phyloP scores from a whole-genome alignment of 1,284 basidiomycete species.

The Puccinia hordei region DNA sequence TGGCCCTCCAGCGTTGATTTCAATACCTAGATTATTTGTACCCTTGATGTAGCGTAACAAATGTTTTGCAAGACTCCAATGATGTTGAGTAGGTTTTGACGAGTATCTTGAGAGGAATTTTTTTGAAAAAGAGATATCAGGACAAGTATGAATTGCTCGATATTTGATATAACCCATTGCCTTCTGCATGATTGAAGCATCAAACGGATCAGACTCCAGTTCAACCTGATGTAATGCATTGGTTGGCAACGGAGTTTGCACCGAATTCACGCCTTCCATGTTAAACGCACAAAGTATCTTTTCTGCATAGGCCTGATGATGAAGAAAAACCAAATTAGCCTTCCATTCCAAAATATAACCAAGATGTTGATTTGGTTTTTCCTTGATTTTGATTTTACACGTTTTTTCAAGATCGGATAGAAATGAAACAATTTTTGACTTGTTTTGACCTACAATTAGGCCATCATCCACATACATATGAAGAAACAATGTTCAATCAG shows the following conservation, averaged over 20 bases:
- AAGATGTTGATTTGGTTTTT: slow-evolving; percentile 8
- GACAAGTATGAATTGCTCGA: slow-evolving; percentile 25
- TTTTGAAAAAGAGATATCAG: slow-evolving; percentile 4
- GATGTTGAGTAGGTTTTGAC: neutral
- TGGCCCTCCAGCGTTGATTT: too few species aligned
- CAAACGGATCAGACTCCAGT: neutral
- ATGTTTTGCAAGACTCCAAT: slow-evolving; percentile 3
- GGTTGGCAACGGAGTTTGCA: neutral
- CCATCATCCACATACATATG: too few species aligned
- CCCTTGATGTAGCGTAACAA: too few species aligned
- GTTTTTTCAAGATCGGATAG: too few species aligned
- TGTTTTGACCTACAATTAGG: too few species aligned
- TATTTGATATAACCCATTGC: slow-evolving; percentile 10
- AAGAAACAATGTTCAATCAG: too few species aligned
- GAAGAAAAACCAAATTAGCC: slow-evolving; percentile 1
- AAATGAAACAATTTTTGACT: too few species aligned
- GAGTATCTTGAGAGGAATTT: neutral
- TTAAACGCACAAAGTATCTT: neutral
- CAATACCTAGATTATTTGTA: too few species aligned
- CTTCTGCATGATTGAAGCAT: slow-evolving; percentile 2
- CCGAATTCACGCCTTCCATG: neutral
- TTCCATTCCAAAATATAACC: neutral
- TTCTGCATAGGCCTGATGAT: slow-evolving; percentile 1
- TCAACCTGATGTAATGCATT: neutral
- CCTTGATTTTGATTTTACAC: too few species aligned